Evolutionary conservation across 352 stramenopile species (phyloP).

Genomic region (Pythium biforme): DNA sequence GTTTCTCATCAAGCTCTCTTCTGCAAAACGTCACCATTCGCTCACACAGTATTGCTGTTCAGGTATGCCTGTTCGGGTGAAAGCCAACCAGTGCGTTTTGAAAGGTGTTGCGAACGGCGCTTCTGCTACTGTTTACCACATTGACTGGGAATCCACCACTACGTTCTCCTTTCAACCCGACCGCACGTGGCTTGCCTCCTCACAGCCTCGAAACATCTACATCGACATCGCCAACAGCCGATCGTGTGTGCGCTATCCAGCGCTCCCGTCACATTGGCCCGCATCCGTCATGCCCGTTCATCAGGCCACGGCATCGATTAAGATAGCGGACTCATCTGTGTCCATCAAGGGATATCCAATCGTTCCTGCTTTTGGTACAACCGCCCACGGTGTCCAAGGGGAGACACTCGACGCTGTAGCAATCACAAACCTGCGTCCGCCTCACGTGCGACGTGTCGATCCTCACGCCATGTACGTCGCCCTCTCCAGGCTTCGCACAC

Average conservation of each 20-base stretch:
- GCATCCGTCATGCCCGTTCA: constrained; percentile 23
- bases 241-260: constrained; percentile 1
- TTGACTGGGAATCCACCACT: constrained; percentile 10
- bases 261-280: constrained; percentile 9
- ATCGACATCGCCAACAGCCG: constrained; percentile 11
- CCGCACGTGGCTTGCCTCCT: constrained; percentile 8
- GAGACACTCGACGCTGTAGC: constrained; percentile 14
- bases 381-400: constrained; percentile 27
- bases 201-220: constrained; percentile 9
- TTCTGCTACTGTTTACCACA: constrained; percentile 5
- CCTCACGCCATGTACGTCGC: constrained; percentile 22
- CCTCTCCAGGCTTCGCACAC: neutral
- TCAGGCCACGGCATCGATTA: neutral
- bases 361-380: constrained; percentile 27
- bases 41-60: neutral
- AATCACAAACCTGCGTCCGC: constrained; percentile 18
- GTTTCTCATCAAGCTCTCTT: neutral
- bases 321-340: neutral
- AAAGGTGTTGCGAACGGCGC: constrained; percentile 24
- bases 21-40: too few species aligned
- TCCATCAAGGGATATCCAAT: constrained; percentile 26
- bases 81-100: constrained; percentile 17
- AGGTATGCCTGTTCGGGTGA: constrained; percentile 22
- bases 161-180: constrained; percentile 7
- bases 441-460: constrained; percentile 5